Percentiles rank a stretch among this genome's conserved stretches.
phyloP scores from a whole-genome alignment of 768 basidiomycete genomes.

The Leccinellum albellum region DNA sequence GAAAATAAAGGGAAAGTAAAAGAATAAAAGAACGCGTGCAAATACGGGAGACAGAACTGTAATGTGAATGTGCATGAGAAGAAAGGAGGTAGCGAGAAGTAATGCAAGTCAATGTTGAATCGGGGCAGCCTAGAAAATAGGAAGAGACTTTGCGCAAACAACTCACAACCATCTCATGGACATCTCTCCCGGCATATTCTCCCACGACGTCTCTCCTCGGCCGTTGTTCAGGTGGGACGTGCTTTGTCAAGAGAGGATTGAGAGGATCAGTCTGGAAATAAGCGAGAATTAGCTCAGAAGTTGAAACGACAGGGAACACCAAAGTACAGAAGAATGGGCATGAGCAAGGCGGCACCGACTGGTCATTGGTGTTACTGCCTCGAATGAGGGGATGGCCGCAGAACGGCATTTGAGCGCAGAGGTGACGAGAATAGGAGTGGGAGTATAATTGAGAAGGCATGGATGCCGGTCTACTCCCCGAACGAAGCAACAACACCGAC shows the following conservation, averaged over 20 bases:
- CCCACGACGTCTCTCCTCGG: slow-evolving; percentile 71
- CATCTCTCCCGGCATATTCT: slow-evolving; percentile 68
- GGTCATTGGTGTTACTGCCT: slow-evolving; percentile 4
- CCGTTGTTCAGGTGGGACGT: slow-evolving; percentile 73
- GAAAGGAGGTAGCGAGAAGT: slow-evolving; percentile 3
- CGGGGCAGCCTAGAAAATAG: slow-evolving; percentile 6
- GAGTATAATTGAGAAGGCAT: background rate
- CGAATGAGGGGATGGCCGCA: background rate
- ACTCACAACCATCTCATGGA: slow-evolving; percentile 79
- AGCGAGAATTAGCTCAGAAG: slow-evolving; percentile 1
- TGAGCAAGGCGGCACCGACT: background rate
- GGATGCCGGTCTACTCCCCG: background rate
- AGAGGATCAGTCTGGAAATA: slow-evolving; percentile 70
- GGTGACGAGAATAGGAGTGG: background rate
- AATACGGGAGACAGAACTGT: slow-evolving; percentile 20
- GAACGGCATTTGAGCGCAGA: slow-evolving; percentile 1
- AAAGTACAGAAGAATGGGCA: slow-evolving; percentile 5
- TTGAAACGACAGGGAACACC: background rate
- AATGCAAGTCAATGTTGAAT: slow-evolving; percentile 5
- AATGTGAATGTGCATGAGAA: slow-evolving; percentile 13
- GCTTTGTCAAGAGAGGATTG: slow-evolving; percentile 77
- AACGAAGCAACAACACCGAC: slow-evolving; percentile 28
- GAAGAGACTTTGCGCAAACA: slow-evolving; percentile 12
- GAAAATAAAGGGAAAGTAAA: slow-evolving; percentile 14
- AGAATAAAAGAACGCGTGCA: slow-evolving; percentile 17